Evolutionary conservation across 371 early-diverging fungal genomes (phyloP), one percentile per base, ranked within the genome.

Genomic region (Mortierella sp.): DNA sequence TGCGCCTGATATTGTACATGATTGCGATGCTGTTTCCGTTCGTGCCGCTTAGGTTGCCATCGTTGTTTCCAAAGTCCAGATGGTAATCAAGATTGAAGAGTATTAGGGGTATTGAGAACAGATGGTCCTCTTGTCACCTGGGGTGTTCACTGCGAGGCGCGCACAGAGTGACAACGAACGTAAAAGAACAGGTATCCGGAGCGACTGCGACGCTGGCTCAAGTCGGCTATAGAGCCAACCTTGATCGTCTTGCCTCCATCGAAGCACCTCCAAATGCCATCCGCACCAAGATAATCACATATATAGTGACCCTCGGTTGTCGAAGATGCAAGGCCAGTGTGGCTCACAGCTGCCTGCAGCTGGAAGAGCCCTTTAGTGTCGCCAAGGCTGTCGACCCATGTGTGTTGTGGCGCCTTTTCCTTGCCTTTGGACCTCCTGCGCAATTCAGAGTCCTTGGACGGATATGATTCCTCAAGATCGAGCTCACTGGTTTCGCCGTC

Each of bases 141-240:
- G 19, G 5, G 25, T 14, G 12, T 19, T 40, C 41, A 44, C 24
- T 9, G 21, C 41, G 16, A 3, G 13, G 39, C 12, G 7, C 50
- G 34, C 24, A 50, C 50, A 17, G 60, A 25, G 19, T 43, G 60
- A n/a, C 68, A 39, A 27, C 64, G 64, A 19, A 64, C 65, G 45
- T 71, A 71, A 60, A 71, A 71, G 28, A 71, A 71, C n/a, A 72
- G 58, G 25, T 72, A 66, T 10, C 67, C 73, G 5, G 66, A 49
- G 10, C 67, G 66, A 12, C 50, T 59, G 28, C 73, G 73, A n/a
- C 58, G 40, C 3, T 49, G 57, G 19, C 39, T 57, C 24, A 72
- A 39, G 14, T 72, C 66, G 6, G 57, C 46, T 9, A 65, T 56
- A 43, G 67, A 49, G 1, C 73, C 73, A 10, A 66, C 49, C 45